Percentiles rank a stretch among this genome's conserved stretches.
These are phyloP conservation scores for Cinchona pubescens DNA, from an alignment of 257 asterid genomes.

Conservation along the genomic window DNA sequence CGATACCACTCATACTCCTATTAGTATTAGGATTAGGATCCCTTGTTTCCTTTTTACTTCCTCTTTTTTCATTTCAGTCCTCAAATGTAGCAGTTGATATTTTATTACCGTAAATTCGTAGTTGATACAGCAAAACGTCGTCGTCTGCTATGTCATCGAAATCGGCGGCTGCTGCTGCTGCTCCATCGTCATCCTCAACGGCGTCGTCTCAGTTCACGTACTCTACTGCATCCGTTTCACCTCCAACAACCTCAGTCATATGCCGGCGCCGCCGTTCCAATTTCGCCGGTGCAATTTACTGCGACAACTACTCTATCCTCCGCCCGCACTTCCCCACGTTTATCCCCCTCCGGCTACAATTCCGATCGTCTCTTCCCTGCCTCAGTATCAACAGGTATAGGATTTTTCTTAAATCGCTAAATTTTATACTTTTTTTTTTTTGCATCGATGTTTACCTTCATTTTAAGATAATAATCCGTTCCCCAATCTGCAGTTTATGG, in stretches of 20 bases:
- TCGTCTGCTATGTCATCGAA: constrained; percentile 29
- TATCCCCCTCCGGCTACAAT: constrained; percentile 30
- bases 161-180: constrained; percentile 46
- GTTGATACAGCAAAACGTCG: neutral
- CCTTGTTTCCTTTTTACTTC: neutral
- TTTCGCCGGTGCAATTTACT: constrained; percentile 21
- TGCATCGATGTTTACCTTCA: too few species aligned
- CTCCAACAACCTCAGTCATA: constrained; percentile 72
- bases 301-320: too few species aligned
- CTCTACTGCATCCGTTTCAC: constrained; percentile 68
- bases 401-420: neutral
- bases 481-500: too few species aligned
- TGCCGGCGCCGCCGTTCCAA: constrained; percentile 62
- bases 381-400: constrained; percentile 38
- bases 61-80: too few species aligned
- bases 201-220: constrained; percentile 60
- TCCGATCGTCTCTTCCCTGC: constrained; percentile 32
- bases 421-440: too few species aligned
- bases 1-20: too few species aligned
- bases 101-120: neutral
- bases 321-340: constrained; percentile 17
- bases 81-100: too few species aligned
- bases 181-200: constrained; percentile 46
- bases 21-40: too few species aligned
- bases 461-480: too few species aligned